These are phyloP conservation scores for Botrytis byssoidea DNA, from an alignment of 2,329 filamentous ascomycete genomes.

Conservation along the genomic window DNA sequence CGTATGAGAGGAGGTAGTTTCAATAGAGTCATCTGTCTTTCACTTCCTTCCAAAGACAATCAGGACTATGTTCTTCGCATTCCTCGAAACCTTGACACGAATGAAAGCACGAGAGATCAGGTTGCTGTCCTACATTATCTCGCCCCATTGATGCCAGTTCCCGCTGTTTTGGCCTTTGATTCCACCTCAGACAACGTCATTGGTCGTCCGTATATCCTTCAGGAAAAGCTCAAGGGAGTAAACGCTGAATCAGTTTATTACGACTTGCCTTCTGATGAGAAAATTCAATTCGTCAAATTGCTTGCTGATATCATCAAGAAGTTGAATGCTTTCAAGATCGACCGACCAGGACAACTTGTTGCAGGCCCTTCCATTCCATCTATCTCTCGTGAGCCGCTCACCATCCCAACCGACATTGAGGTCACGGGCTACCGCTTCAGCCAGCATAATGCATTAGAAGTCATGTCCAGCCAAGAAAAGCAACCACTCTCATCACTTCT, in stretches of 20 bases:
- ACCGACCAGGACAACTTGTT: conserved; percentile 20
- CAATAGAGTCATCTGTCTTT: conserved; percentile 28
- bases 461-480: no score
- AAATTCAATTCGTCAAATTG: conserved; percentile 22
- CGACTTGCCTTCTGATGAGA: conserved; percentile 22
- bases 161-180: conserved; percentile 25
- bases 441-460: no score
- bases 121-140: conserved; percentile 23
- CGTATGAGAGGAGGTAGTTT: conserved; percentile 27
- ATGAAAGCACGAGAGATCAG: conserved; percentile 24
- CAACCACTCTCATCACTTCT: no score
- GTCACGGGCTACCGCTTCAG: background rate
- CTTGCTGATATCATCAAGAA: conserved; percentile 24
- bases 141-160: conserved; percentile 15
- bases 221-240: conserved; percentile 23
- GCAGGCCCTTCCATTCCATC: background rate
- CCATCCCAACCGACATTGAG: background rate
- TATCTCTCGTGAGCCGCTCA: background rate
- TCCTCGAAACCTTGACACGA: conserved; percentile 10
- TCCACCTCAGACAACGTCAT: conserved; percentile 27
- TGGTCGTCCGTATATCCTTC: conserved; percentile 23
- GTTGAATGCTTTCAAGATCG: conserved; percentile 18
- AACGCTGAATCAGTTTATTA: conserved; percentile 18
- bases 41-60: background rate
- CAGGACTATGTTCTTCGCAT: conserved; percentile 26